Evolutionary conservation across 306 rosid species (phyloP).

Genomic region (Abrus precatorius): DNA sequence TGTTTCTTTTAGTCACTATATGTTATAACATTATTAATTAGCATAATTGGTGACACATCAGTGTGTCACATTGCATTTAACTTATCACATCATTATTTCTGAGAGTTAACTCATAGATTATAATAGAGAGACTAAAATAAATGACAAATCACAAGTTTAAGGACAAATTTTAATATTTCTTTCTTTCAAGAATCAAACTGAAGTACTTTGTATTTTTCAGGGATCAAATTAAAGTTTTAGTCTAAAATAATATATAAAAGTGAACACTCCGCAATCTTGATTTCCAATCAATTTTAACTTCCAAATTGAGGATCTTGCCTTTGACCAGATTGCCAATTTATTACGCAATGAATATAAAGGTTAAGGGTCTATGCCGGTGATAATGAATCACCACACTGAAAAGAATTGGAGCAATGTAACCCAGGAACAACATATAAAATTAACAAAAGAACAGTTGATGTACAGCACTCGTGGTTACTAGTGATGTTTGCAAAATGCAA

Average conservation of each 20-base stretch:
- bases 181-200: too few species aligned
- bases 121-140: too few species aligned
- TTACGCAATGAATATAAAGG: not conserved
- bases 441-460: not conserved
- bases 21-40: too few species aligned
- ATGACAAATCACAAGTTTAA: too few species aligned
- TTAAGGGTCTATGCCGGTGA: not conserved
- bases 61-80: too few species aligned
- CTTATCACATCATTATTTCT: too few species aligned
- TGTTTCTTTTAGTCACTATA: too few species aligned
- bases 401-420: constrained; percentile 14
- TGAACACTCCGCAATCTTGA: not conserved
- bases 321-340: not conserved
- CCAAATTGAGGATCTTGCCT: not conserved
- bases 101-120: too few species aligned
- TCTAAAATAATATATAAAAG: not conserved
- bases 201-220: too few species aligned
- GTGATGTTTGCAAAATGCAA: constrained; percentile 5
- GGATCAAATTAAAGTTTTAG: too few species aligned
- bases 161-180: too few species aligned
- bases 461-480: constrained; percentile 9
- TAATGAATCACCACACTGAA: not conserved
- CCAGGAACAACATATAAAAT: not conserved
- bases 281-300: constrained; percentile 19
- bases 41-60: too few species aligned